These are phyloP conservation scores for Pythium volutum DNA, from an alignment of 352 stramenopile species.

Conservation along the genomic window DNA sequence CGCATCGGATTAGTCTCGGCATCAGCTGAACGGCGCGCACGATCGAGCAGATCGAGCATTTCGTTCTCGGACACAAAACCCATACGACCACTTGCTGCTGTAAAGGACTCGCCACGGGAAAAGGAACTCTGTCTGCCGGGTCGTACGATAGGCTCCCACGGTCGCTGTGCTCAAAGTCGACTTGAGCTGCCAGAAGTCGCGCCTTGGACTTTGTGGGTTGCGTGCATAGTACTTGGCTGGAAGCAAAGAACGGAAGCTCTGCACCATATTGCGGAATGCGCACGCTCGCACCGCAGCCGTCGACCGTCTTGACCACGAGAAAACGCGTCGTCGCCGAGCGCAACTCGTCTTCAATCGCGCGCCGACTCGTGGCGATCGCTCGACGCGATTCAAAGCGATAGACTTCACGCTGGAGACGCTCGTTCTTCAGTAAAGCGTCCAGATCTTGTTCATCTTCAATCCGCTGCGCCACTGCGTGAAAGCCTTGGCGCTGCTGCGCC, in stretches of 20 bases:
- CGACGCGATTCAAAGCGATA: neutral
- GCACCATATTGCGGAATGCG: conserved; percentile 1
- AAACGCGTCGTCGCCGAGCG: neutral
- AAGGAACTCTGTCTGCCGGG: no score
- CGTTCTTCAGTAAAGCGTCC: no score
- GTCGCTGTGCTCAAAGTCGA: neutral
- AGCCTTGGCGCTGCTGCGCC: neutral
- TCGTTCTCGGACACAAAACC: neutral
- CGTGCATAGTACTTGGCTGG: neutral
- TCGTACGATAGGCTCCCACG: no score
- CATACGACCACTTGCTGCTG: no score
- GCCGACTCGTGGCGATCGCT: neutral
- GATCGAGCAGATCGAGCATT: neutral
- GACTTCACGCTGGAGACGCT: neutral
- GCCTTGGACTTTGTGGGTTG: neutral
- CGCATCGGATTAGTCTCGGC: neutral
- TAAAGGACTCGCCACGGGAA: no score
- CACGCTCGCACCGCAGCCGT: neutral
- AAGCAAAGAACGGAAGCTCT: neutral
- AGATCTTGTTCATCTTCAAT: neutral
- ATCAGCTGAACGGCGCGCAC: neutral
- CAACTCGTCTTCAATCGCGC: neutral
- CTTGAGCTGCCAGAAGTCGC: neutral
- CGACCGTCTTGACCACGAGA: neutral
- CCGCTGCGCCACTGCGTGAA: neutral